Conservation (phyloP, 1,139 yeast species). For the Lodderomyces oxycetoniae region DNA sequence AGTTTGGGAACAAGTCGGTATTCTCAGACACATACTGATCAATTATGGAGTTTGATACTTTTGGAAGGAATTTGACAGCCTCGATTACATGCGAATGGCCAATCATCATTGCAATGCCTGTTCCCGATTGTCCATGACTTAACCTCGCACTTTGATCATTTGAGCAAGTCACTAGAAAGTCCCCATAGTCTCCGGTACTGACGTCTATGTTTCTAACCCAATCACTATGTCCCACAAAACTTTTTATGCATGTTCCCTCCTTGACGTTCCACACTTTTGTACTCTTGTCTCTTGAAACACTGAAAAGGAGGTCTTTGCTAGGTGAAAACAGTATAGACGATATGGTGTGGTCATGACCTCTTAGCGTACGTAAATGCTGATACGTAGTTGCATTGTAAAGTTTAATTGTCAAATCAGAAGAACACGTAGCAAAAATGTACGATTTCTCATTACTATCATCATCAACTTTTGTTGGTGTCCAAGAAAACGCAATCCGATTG, state of each 20-base stretch:
- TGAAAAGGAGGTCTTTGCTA: conserved; percentile 46
- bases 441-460: conserved; percentile 3
- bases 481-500: conserved; percentile 54
- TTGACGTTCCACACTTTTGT: conserved; percentile 73
- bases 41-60: conserved; percentile 41
- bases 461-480: conserved; percentile 1
- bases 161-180: conserved; percentile 69
- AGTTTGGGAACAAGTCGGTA: conserved; percentile 26
- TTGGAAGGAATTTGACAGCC: conserved; percentile 64
- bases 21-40: conserved; percentile 44
- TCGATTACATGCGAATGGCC: conserved; percentile 89
- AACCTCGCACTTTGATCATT: conserved; percentile 76
- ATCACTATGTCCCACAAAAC: conserved; percentile 76
- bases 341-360: conserved; percentile 91
- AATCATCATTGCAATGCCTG: conserved; percentile 60
- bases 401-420: conserved; percentile 70
- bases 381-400: conserved; percentile 60
- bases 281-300: conserved; percentile 74
- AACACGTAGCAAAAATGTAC: conserved; percentile 52
- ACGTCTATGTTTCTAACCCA: conserved; percentile 76
- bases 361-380: conserved; percentile 57
- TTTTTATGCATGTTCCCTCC: conserved; percentile 62
- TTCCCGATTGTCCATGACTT: conserved; percentile 60
- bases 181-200: conserved; percentile 31
- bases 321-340: conserved; percentile 55